phyloP scores from a whole-genome alignment of 176 grass and related monocot genomes.

The Chrysopogon serrulatus region DNA sequence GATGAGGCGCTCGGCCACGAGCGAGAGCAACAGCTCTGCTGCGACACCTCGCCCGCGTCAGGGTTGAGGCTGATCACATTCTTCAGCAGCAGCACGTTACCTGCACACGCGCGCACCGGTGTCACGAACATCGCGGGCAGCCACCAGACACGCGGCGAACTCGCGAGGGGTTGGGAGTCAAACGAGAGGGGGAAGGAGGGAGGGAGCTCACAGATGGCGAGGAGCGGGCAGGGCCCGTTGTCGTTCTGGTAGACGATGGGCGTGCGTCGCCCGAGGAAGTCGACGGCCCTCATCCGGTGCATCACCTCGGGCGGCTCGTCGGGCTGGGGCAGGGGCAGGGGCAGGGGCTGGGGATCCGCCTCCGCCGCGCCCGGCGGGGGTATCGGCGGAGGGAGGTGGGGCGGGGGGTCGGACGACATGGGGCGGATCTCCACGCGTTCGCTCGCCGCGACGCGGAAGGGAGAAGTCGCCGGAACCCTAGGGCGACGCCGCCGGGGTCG shows the following conservation, averaged over 20 bases:
- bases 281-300: slow-evolving; percentile 80
- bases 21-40: slow-evolving; percentile 91
- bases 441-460: neutral
- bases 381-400: slow-evolving; percentile 25
- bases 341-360: neutral
- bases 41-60: slow-evolving; percentile 82
- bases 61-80: slow-evolving; percentile 80
- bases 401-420: slow-evolving; percentile 30
- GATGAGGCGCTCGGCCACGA: slow-evolving; percentile 89
- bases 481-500: neutral
- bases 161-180: neutral
- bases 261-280: slow-evolving; percentile 86
- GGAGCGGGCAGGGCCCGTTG: slow-evolving; percentile 96
- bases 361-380: slow-evolving; percentile 26
- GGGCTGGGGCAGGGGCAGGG: slow-evolving; percentile 8
- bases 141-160: neutral
- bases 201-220: slow-evolving; percentile 76
- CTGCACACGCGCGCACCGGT: slow-evolving; percentile 24
- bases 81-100: slow-evolving; percentile 92
- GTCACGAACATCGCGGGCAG: neutral
- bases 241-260: slow-evolving; percentile 96
- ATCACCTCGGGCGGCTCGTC: slow-evolving; percentile 50
- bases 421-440: slow-evolving; percentile 31
- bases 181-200: neutral
- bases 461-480: neutral